Conservation (phyloP, 345 rosid species). For the Brassica rapa region DNA sequence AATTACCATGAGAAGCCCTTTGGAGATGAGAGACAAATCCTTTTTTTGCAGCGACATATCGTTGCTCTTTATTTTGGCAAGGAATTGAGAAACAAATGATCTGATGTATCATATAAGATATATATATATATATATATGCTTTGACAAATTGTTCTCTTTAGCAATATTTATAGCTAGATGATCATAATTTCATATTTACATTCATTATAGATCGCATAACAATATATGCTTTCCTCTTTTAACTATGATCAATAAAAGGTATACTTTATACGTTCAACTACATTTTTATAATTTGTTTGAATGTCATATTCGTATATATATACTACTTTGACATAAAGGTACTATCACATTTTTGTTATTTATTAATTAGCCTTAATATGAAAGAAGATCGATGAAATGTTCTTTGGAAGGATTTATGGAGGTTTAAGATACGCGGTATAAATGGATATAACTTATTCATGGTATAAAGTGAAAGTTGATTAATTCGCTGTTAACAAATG, state of each 20-base stretch:
- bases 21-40: constrained; percentile 12
- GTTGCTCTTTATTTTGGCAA: background rate
- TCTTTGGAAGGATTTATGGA: background rate
- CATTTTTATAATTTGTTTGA: too few relatives aligned
- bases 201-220: background rate
- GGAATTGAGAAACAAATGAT: background rate
- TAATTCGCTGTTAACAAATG: background rate
- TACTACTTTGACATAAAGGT: too few relatives aligned
- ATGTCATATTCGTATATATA: too few relatives aligned
- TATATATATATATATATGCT: too few relatives aligned
- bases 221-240: background rate
- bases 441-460: background rate
- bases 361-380: too few relatives aligned
- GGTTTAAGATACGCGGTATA: background rate
- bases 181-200: background rate
- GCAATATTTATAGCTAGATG: background rate
- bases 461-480: background rate
- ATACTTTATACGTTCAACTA: too few relatives aligned
- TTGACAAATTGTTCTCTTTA: background rate
- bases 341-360: background rate
- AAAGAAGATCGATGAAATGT: too few relatives aligned
- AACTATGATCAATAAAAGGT: background rate
- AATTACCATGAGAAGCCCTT: constrained; percentile 19
- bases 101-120: background rate
- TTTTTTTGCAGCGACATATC: constrained; percentile 9